Percentiles rank a stretch among this genome's conserved stretches.
phyloP scores from a whole-genome alignment of 2,329 filamentous ascomycete species.

The Pseudogymnoascus sp. region DNA sequence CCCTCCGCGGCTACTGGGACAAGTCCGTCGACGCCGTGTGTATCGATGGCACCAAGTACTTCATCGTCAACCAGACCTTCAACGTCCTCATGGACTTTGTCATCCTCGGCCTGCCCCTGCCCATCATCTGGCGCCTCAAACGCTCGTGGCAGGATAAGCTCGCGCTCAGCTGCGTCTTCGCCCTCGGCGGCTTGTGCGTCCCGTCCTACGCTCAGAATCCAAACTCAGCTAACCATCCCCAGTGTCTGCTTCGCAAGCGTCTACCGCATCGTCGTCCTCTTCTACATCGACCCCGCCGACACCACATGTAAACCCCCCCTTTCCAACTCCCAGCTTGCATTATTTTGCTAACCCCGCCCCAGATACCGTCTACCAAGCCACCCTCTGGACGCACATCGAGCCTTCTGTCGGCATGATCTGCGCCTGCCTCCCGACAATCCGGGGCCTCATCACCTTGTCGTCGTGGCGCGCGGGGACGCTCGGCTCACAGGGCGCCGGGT shows the following conservation, averaged over 20 bases:
- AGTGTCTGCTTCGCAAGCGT: constrained; percentile 19
- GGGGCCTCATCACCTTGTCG: background rate
- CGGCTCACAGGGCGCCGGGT: background rate
- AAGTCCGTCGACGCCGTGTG: constrained; percentile 16
- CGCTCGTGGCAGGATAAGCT: constrained; percentile 13
- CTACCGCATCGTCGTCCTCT: constrained; percentile 18
- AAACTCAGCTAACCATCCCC: background rate
- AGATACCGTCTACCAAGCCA: constrained; percentile 6
- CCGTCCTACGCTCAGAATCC: background rate
- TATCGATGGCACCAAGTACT: constrained; percentile 14
- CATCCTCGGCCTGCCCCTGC: constrained; percentile 15
- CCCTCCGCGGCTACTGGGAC: constrained; percentile 18
- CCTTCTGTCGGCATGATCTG: constrained; percentile 13
- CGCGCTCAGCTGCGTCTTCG: constrained; percentile 15
- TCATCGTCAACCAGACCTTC: constrained; percentile 16
- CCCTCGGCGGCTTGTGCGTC: constrained; percentile 14
- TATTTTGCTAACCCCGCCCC: background rate
- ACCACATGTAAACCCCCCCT: constrained; percentile 15
- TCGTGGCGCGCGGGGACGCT: background rate
- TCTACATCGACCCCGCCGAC: constrained; percentile 17
- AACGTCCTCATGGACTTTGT: constrained; percentile 15
- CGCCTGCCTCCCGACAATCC: constrained; percentile 13
- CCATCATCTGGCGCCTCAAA: constrained; percentile 15
- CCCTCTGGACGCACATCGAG: constrained; percentile 14
- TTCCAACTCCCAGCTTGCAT: background rate